Base-by-base conservation (phyloP, 495 filamentous ascomycete species). In the Podospora tetraspora region DNA sequence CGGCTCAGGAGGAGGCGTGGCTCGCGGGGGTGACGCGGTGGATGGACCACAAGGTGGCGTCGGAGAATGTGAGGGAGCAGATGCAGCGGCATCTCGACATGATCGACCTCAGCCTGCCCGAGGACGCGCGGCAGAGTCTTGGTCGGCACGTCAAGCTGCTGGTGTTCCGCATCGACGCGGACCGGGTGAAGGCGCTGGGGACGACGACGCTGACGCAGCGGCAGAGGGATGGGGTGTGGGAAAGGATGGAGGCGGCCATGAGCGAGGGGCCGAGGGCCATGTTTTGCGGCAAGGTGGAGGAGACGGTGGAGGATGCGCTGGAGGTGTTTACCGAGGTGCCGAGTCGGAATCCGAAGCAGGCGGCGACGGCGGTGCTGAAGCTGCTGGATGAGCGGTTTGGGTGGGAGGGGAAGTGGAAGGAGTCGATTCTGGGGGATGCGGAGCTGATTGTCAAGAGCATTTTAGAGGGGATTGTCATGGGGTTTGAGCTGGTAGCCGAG, bases 31-130 rank as follows among this genome's bases (percentile, higher is more conserved):
- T 71, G 2, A 3, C 16, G 16, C 25, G 43, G 16, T 71, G 70
- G 70, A 22, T 67, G 16, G 57, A 60, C 24, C 27, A 71, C 60
- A 64, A 63, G n/a, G 64, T 62, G 12, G 66, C 62, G 37, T 52
- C 64, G 9, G 62, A 71, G 57, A 58, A 25, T 29, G 56, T 64
- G 58, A 32, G 70, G 3, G 70, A 71, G 64, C 43, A 66, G 32
- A 64, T 71, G 10, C 70, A 71, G 32, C 63, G 70, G n/a, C 70
- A 71, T 24, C 57, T 71, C 3, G 64, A 71, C n/a, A 68, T 71
- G 22, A 61, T 71, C 21, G 63, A 66, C 4, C 32, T 71, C 10
- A 63, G 58, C 13, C 24, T 71, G 27, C 70, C 70, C 8, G 70
- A 64, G 37, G 63, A 64, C 4, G 52, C 63, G 8, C 52, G 64